Evolutionary conservation across 1,284 basidiomycete genomes (phyloP), one percentile per base, ranked within the genome.

Genomic region (Leccinum proximum): DNA sequence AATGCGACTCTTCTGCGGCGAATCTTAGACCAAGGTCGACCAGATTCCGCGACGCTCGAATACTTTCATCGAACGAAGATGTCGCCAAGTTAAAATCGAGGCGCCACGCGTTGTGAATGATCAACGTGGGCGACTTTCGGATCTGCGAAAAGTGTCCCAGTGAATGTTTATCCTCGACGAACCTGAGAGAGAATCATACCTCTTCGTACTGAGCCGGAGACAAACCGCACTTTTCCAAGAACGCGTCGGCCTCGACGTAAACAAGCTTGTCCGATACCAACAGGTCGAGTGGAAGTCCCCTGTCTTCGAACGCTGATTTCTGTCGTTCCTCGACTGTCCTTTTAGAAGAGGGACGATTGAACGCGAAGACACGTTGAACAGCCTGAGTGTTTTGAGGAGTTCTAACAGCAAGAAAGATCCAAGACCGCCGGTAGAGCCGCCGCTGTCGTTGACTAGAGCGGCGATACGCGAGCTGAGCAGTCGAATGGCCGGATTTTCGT

Each of bases 51-150:
- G 76, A 76, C 18, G 75, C 78, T 9, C 67, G 65, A 22, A 82
- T 68, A 45, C 76, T 71, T 2, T 75, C 65, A 60, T 80, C 80
- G 57, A 80, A 79, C 0, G 79, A 78, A 2, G 70, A 65, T 2
- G 81, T 66, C 0, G 76, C 68, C 37, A 78, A 64, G 64, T 81
- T 82, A 70, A 81, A 82, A 63, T 81, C 76, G 30, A 81, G 71
- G 16, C 70, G 72, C 80, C 80, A 81, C 1, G 80, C 79, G 50
- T 75, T 77, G 38, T 59, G 58, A 26, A 59, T 59, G 2, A 40
- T 40, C 22, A 40, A n/a, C 22, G 38, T 59, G 14, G 42, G 10
- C 1, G 38, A 26, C 8, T 40, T 40, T 4, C 9, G 58, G 13
- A 59, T 40, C 58, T 59, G n/a, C 11, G 0, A 53, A 22, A 18